Base-by-base conservation (phyloP, 306 rosid species). In the Citrullus amarus region DNA sequence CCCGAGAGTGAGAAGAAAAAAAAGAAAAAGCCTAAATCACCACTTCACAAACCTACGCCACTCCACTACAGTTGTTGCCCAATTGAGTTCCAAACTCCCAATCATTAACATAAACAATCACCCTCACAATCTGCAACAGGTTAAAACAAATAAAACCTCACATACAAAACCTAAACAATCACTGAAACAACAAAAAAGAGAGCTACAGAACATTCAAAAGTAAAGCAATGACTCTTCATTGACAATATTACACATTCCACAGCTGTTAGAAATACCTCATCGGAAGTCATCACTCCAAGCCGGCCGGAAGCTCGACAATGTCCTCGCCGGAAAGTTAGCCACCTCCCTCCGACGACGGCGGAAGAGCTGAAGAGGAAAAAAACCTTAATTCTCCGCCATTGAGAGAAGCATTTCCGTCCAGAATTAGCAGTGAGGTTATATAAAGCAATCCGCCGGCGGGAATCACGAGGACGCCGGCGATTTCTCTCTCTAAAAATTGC, bases 391-490 rank as follows among this genome's bases (percentile, higher is more conserved):
- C 60, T 16, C 16, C 44, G 14, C 53, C 50, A 78, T 3, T 30
- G 62, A 46, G 56, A 39, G 39, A 69, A 69, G 28, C 55, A 69
- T 38, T 46, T 76, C 58, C 20, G 57, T 34, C 17, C 3, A 43
- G 79, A 84, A 61, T 44, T 8, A 82, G 79, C 76, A 48, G 50
- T 41, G 46, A 66, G 79, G 73, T 76, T 81, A 1, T 79, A 14
- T 32, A 61, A 6, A 39, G 28, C 12, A 34, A 75, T 83, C 78
- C 61, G 80, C 61, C 77, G 90, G 84, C 91, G 92, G 90, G 86
- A 88, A 89, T 89, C 91, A 81, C 92, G 83, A 87, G 87, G 91
- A 66, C 79, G 84, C 87, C 81, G 87, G 85, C 82, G 88, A 83
- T 84, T 79, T 82, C 63, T 76, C 85, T 83, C 80, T 84, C 75